A percentile compares a stretch with the other conserved stretches of the same genome.
Evolutionary conservation across 768 basidiomycete species (phyloP).

Genomic region (Serendipita sp.): DNA sequence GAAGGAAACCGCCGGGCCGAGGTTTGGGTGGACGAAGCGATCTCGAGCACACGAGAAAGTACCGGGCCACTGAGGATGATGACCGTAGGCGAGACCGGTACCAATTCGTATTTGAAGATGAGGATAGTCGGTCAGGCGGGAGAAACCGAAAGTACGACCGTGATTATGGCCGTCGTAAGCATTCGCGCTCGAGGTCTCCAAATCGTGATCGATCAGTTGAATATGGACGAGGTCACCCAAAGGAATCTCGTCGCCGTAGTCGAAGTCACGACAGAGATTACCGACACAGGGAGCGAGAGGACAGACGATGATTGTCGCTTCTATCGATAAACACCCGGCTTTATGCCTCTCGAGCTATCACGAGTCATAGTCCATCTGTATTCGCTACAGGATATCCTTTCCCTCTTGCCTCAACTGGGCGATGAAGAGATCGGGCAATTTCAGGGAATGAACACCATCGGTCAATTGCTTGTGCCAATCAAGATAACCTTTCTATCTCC

Average conservation of each 20-base stretch:
- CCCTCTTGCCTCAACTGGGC: background rate
- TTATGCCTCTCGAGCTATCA: background rate
- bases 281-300: background rate
- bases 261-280: slow-evolving; percentile 17
- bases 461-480: background rate
- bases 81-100: slow-evolving; percentile 29
- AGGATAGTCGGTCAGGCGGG: slow-evolving; percentile 21
- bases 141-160: slow-evolving; percentile 27
- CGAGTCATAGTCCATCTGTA: background rate
- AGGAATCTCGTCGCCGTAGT: slow-evolving; percentile 17
- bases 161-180: slow-evolving; percentile 28
- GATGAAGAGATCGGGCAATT: background rate
- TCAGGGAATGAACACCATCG: background rate
- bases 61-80: slow-evolving; percentile 30
- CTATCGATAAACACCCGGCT: background rate
- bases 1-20: slow-evolving; percentile 19
- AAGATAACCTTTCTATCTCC: background rate
- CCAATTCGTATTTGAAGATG: slow-evolving; percentile 76
- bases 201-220: slow-evolving; percentile 3
- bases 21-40: slow-evolving; percentile 61
- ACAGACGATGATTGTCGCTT: background rate
- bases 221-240: slow-evolving; percentile 7
- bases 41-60: slow-evolving; percentile 53
- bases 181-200: slow-evolving; percentile 15
- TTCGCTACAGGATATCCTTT: background rate